Percentiles rank a stretch among this genome's conserved stretches.
These are phyloP conservation scores for Suillus decipiens DNA, from an alignment of 768 basidiomycete species.

Conservation along the genomic window DNA sequence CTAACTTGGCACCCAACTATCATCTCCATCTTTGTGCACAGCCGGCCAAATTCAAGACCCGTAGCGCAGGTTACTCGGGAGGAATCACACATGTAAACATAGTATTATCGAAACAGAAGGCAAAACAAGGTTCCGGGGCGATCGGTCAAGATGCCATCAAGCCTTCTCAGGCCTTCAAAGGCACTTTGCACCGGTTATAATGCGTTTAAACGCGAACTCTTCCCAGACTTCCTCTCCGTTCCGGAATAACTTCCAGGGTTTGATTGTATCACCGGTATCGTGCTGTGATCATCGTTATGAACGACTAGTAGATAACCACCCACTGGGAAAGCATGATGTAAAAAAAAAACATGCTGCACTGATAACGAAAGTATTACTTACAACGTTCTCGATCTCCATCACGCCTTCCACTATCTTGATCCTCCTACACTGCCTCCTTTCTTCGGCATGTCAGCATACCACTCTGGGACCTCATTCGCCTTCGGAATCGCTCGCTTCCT, in stretches of 20 bases:
- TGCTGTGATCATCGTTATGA: constrained; percentile 6
- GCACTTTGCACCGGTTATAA: constrained; percentile 20
- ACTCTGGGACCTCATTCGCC: constrained; percentile 74
- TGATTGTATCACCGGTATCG: constrained; percentile 16
- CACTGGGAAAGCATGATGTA: constrained; percentile 12
- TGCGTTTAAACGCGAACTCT: constrained; percentile 22
- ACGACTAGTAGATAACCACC: constrained; percentile 5
- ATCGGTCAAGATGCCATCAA: constrained; percentile 21
- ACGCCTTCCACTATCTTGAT: constrained; percentile 11
- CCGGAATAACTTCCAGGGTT: constrained; percentile 21
- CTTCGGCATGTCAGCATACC: constrained; percentile 75
- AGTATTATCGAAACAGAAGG: constrained; percentile 7
- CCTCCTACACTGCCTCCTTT: constrained; percentile 35
- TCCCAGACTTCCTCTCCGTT: constrained; percentile 20
- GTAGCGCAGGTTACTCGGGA: constrained; percentile 8
- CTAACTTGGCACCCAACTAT: background rate
- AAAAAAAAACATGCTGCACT: constrained; percentile 18
- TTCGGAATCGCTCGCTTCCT: constrained; percentile 63
- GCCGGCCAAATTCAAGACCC: constrained; percentile 3
- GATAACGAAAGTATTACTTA: constrained; percentile 20
- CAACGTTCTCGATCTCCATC: constrained; percentile 17
- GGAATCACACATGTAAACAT: constrained; percentile 9
- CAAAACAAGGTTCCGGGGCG: constrained; percentile 31
- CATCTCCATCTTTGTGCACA: background rate
- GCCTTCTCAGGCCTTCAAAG: constrained; percentile 19